A percentile compares a stretch with the other conserved stretches of the same genome.
Conservation (phyloP, 2,329 filamentous ascomycete species). For the Fusarium sulawesiense region DNA sequence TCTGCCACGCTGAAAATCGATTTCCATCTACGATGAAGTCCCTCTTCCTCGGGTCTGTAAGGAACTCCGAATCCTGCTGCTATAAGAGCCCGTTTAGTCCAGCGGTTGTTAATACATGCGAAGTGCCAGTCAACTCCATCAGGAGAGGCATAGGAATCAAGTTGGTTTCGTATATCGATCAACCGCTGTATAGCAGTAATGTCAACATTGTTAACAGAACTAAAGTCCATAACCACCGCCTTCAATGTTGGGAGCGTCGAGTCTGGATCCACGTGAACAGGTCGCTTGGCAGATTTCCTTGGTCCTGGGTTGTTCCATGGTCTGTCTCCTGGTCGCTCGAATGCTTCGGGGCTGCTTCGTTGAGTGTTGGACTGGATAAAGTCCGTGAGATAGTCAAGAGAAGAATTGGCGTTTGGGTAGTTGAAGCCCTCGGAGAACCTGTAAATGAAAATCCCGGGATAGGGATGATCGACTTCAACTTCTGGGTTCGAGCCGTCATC, state of each 20-base stretch:
- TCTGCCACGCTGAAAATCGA: conserved; percentile 96
- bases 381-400: conserved; percentile 80
- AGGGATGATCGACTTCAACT: conserved; percentile 81
- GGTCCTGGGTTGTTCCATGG: conserved; percentile 96
- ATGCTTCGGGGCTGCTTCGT: conserved; percentile 78
- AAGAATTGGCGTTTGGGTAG: conserved; percentile 92
- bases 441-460: conserved; percentile 95
- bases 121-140: conserved; percentile 94
- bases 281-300: conserved; percentile 56
- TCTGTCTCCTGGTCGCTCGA: conserved; percentile 75
- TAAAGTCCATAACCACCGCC: conserved; percentile 94
- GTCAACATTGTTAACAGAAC: conserved; percentile 92
- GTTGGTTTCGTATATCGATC: conserved; percentile 93
- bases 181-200: conserved; percentile 92
- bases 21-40: conserved; percentile 78
- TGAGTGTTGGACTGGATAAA: conserved; percentile 78
- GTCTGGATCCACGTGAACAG: conserved; percentile 46
- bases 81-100: conserved; percentile 91
- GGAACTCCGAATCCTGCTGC: conserved; percentile 91
- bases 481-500: conserved; percentile 91
- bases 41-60: conserved; percentile 56
- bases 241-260: conserved; percentile 76
- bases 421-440: conserved; percentile 95
- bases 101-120: conserved; percentile 87
- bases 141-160: conserved; percentile 85